phyloP scores from a whole-genome alignment of 805 yeast genomes.

The Jamesozyma lodderae region DNA sequence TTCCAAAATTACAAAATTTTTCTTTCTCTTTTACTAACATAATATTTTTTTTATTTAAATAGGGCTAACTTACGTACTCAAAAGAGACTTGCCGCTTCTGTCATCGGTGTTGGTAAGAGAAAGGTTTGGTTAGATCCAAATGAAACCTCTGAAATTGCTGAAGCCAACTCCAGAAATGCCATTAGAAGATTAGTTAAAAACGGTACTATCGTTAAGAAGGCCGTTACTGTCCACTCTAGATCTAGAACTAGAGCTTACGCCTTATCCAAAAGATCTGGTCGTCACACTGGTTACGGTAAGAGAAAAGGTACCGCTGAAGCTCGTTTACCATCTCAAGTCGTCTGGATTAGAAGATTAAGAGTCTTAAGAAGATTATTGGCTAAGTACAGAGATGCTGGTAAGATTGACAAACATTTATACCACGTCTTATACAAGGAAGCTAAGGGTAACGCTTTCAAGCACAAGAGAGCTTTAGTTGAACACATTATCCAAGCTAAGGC shows the following conservation, averaged over 20 bases:
- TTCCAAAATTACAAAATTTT: not conserved
- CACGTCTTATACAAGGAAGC: slow-evolving; percentile 94
- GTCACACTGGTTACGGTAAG: slow-evolving; percentile 99
- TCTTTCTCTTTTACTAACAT: not conserved
- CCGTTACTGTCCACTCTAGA: slow-evolving; percentile 94
- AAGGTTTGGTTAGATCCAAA: slow-evolving; percentile 99
- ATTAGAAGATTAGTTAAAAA: slow-evolving; percentile 95
- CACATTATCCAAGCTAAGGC: slow-evolving; percentile 99
- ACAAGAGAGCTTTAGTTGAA: slow-evolving; percentile 99
- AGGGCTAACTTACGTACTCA: slow-evolving; percentile 98
- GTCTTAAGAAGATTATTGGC: slow-evolving; percentile 96
- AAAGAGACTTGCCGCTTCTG: slow-evolving; percentile 99
- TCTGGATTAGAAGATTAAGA: slow-evolving; percentile 99
- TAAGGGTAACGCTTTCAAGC: slow-evolving; percentile 99
- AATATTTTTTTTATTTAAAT: not conserved
- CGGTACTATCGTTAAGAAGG: slow-evolving; percentile 97
- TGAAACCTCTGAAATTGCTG: slow-evolving; percentile 90
- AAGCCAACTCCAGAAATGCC: slow-evolving; percentile 96
- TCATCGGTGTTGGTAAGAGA: slow-evolving; percentile 98
- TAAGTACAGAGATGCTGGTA: slow-evolving; percentile 98
- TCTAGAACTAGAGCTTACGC: slow-evolving; percentile 95
- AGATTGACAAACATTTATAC: slow-evolving; percentile 98
- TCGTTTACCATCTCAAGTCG: slow-evolving; percentile 94
- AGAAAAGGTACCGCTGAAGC: slow-evolving; percentile 99
- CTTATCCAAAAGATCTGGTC: slow-evolving; percentile 95